A percentile compares a stretch with the other conserved stretches of the same genome.
phyloP scores from a whole-genome alignment of 805 yeast species.

The Pichia pseudocactophila region DNA sequence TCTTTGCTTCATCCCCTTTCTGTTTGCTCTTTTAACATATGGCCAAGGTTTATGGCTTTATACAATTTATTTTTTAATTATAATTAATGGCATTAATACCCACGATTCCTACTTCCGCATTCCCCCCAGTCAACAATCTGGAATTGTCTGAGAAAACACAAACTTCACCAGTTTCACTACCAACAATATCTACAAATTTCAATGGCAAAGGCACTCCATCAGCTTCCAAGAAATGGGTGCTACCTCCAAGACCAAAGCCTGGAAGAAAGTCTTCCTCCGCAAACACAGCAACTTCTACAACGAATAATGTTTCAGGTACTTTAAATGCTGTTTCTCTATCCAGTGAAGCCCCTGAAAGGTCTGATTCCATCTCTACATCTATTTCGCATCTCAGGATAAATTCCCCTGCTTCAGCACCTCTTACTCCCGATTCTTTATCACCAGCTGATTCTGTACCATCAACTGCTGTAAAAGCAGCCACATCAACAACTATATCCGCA shows the following conservation, averaged over 20 bases:
- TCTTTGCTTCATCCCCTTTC: too few relatives aligned
- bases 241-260: constrained; percentile 44
- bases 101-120: constrained; percentile 7
- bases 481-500: background rate
- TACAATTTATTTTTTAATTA: too few relatives aligned
- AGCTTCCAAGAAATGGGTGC: constrained; percentile 33
- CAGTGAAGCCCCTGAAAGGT: constrained; percentile 7
- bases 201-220: background rate
- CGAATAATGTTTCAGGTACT: too few relatives aligned
- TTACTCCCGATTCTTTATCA: constrained; percentile 8
- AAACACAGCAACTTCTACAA: constrained; percentile 82
- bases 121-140: constrained; percentile 8
- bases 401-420: constrained; percentile 1
- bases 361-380: constrained; percentile 1
- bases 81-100: background rate
- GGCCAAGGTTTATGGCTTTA: too few relatives aligned
- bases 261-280: constrained; percentile 7
- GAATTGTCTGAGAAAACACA: constrained; percentile 3
- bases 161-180: background rate
- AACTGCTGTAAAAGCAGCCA: background rate
- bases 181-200: too few relatives aligned
- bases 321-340: constrained; percentile 32
- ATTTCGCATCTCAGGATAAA: background rate
- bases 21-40: too few relatives aligned
- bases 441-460: background rate